These are phyloP conservation scores for Trichomonascaceae sp. DNA, from an alignment of 1,139 yeast genomes.

Conservation along the genomic window DNA sequence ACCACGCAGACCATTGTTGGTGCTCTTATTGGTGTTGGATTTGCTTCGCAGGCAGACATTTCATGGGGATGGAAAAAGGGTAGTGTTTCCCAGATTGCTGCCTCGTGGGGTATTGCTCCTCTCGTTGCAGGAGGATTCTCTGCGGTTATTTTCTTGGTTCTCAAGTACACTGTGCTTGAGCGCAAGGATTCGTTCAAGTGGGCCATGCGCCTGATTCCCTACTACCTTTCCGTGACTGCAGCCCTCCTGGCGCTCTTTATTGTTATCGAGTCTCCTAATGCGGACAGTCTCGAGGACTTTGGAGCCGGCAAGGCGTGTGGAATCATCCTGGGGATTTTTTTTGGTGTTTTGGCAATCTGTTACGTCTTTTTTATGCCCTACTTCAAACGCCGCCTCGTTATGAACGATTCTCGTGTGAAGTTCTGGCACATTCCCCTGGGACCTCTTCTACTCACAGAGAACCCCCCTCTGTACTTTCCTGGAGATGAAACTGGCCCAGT, in stretches of 20 bases:
- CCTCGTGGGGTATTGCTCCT: constrained; percentile 81
- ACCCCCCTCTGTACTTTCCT: constrained; percentile 57
- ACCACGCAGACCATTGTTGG: constrained; percentile 74
- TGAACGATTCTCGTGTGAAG: constrained; percentile 55
- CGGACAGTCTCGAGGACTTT: constrained; percentile 11
- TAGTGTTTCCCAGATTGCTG: constrained; percentile 50
- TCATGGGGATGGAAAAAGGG: constrained; percentile 64
- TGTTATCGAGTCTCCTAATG: constrained; percentile 18
- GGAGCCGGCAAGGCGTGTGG: constrained; percentile 10
- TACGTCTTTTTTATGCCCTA: constrained; percentile 47
- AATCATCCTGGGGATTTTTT: constrained; percentile 50
- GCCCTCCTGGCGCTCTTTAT: constrained; percentile 48
- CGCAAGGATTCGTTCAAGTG: constrained; percentile 39
- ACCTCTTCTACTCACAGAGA: constrained; percentile 41
- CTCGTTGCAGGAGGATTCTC: constrained; percentile 53
- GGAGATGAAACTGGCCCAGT: constrained; percentile 29
- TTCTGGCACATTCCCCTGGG: constrained; percentile 48
- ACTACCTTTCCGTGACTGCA: constrained; percentile 48
- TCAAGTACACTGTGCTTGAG: constrained; percentile 52
- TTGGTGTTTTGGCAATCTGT: constrained; percentile 39
- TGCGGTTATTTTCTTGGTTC: constrained; percentile 41
- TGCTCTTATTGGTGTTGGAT: constrained; percentile 61
- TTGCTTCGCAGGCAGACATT: constrained; percentile 52
- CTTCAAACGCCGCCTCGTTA: constrained; percentile 45
- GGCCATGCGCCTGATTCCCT: constrained; percentile 47